phyloP scores from a whole-genome alignment of 2,329 filamentous ascomycete genomes.

The Stachybotrys elegans region DNA sequence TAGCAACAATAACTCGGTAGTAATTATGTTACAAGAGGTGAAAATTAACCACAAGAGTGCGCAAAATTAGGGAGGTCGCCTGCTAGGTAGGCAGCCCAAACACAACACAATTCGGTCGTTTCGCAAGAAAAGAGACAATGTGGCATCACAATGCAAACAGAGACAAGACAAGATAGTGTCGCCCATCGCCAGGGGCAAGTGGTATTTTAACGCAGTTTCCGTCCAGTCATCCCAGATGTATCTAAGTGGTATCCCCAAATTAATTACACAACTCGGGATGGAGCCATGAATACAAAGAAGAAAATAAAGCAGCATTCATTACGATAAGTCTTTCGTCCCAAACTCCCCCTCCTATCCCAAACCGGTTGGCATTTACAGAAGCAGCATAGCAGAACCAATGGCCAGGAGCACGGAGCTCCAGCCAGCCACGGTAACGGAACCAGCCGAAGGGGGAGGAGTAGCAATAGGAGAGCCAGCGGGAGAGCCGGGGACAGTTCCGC shows the following conservation, averaged over 20 bases:
- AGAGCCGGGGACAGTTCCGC: slow-evolving; percentile 8
- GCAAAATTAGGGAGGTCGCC: no score
- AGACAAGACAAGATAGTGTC: no score
- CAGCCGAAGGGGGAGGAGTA: slow-evolving; percentile 12
- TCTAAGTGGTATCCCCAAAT: background rate
- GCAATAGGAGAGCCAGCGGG: slow-evolving; percentile 15
- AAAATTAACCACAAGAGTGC: no score
- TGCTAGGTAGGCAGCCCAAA: no score
- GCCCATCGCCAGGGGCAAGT: no score
- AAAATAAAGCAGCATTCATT: slow-evolving; percentile 5
- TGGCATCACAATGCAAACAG: no score
- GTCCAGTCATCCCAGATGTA: slow-evolving; percentile 4
- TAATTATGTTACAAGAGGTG: no score
- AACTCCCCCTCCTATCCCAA: background rate
- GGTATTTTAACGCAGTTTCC: no score
- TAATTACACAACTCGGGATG: no score
- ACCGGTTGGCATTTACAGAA: slow-evolving; percentile 23
- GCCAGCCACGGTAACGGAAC: slow-evolving; percentile 27
- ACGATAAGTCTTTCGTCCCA: slow-evolving; percentile 6
- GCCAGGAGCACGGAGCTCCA: slow-evolving; percentile 38
- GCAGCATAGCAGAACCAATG: slow-evolving; percentile 37
- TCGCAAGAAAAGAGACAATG: no score
- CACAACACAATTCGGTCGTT: no score
- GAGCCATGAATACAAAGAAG: background rate
- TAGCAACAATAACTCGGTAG: no score